Conservation (phyloP, 2,329 filamentous ascomycete species). For the Endoconidiophora polonica region DNA sequence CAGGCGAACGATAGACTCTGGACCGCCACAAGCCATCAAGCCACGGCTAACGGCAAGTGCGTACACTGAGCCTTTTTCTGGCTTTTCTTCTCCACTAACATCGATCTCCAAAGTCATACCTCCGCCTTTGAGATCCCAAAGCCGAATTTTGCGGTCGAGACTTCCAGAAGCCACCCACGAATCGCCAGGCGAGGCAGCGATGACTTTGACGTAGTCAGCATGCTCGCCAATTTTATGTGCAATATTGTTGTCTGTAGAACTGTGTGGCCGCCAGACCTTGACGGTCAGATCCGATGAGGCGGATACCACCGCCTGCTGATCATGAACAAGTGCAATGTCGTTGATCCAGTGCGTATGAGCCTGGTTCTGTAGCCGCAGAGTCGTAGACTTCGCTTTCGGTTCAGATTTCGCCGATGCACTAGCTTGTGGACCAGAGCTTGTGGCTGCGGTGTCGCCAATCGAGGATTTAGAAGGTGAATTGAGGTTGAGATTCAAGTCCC, state of each 20-base stretch:
- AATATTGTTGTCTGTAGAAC: slow-evolving; percentile 33
- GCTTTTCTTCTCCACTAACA: slow-evolving; percentile 63
- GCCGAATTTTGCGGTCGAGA: slow-evolving; percentile 74
- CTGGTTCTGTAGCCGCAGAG: slow-evolving; percentile 43
- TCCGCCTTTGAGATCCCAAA: slow-evolving; percentile 84
- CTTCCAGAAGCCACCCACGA: slow-evolving; percentile 87
- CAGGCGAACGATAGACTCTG: slow-evolving; percentile 79
- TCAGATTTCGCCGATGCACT: slow-evolving; percentile 19
- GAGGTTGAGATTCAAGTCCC: slow-evolving; percentile 68
- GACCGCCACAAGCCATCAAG: slow-evolving; percentile 80
- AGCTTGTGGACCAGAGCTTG: slow-evolving; percentile 16
- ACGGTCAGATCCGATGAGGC: slow-evolving; percentile 89
- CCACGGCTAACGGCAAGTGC: slow-evolving; percentile 65
- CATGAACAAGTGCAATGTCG: slow-evolving; percentile 67
- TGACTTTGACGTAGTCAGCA: slow-evolving; percentile 88
- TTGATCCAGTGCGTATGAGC: slow-evolving; percentile 96
- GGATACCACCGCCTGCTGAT: slow-evolving; percentile 65
- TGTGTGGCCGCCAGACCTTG: slow-evolving; percentile 74
- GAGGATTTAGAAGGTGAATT: slow-evolving; percentile 19
- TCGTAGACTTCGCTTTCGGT: slow-evolving; percentile 29
- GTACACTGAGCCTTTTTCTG: slow-evolving; percentile 90
- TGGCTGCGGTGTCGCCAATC: slow-evolving; percentile 16
- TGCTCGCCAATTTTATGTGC: slow-evolving; percentile 72
- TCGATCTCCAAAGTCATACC: slow-evolving; percentile 81
- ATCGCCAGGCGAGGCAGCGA: slow-evolving; percentile 53